A percentile compares a stretch with the other conserved stretches of the same genome.
phyloP scores from a whole-genome alignment of 2,329 filamentous ascomycete genomes.

The Plectosphaerella sp. region DNA sequence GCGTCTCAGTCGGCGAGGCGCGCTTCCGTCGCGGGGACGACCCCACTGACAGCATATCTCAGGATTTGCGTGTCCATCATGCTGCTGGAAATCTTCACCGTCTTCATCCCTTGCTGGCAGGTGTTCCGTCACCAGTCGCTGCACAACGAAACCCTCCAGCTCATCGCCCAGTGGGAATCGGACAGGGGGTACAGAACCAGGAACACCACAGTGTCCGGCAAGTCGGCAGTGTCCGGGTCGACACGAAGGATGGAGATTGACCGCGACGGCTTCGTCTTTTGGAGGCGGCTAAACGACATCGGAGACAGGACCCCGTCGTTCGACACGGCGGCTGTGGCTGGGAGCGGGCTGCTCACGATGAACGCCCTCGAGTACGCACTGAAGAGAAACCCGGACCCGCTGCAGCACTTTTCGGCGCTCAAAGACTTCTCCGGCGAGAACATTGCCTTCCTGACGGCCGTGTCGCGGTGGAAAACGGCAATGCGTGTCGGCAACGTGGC shows the following conservation, averaged over 20 bases:
- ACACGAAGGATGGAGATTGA: constrained; percentile 17
- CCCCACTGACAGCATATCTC: background rate
- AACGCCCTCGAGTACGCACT: constrained; percentile 45
- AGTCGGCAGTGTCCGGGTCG: constrained; percentile 19
- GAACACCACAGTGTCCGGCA: constrained; percentile 11
- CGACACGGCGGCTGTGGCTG: constrained; percentile 9
- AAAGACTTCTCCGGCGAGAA: constrained; percentile 56
- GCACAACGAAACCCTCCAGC: constrained; percentile 41
- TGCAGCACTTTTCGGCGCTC: constrained; percentile 48
- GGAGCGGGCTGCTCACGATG: constrained; percentile 48
- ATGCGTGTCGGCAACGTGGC: background rate
- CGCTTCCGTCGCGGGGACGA: background rate
- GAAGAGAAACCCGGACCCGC: constrained; percentile 35
- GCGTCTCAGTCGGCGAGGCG: background rate
- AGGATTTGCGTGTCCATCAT: constrained; percentile 58
- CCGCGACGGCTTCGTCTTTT: constrained; percentile 7
- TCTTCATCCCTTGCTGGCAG: constrained; percentile 60
- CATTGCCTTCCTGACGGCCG: constrained; percentile 47
- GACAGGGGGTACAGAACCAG: constrained; percentile 18
- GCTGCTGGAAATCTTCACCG: constrained; percentile 58
- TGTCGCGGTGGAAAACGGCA: constrained; percentile 37
- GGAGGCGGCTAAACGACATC: constrained; percentile 31
- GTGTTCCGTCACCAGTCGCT: constrained; percentile 41
- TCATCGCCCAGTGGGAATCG: constrained; percentile 43
- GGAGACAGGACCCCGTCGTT: constrained; percentile 24